A percentile compares a stretch with the other conserved stretches of the same genome.
Evolutionary conservation across 176 grass and related monocot species (phyloP).

Genomic region (Oryza brachyantha): DNA sequence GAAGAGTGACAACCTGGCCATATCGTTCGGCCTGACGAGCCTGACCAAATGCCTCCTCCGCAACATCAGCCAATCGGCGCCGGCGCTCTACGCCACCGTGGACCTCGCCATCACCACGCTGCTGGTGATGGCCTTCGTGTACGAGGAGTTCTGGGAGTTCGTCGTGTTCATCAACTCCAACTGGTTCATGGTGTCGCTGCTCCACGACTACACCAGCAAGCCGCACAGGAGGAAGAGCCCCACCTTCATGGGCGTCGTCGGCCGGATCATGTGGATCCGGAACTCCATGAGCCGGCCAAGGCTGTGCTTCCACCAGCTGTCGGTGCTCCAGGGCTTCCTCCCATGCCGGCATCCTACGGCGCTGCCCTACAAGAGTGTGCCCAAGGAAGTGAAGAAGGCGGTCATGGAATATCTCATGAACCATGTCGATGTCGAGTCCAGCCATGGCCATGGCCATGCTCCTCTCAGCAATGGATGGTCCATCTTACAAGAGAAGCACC

Average conservation of each 20-base stretch:
- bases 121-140: conserved; percentile 1
- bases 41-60: background rate
- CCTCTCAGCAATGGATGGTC: too few relatives aligned
- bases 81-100: background rate
- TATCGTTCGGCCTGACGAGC: too few relatives aligned
- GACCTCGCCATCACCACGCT: conserved; percentile 17
- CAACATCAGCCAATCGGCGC: accelerated
- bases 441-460: too few relatives aligned
- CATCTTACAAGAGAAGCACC: too few relatives aligned
- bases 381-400: too few relatives aligned
- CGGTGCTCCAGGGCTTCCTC: too few relatives aligned
- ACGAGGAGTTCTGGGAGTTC: conserved; percentile 23
- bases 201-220: background rate
- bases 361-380: too few relatives aligned
- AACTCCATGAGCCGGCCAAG: background rate
- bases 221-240: background rate
- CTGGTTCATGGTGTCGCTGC: conserved; percentile 8
- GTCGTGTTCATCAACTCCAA: conserved; percentile 14
- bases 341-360: too few relatives aligned
- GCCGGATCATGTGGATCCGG: background rate
- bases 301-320: too few relatives aligned
- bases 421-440: too few relatives aligned
- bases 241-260: background rate
- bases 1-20: background rate
- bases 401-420: too few relatives aligned